Conservation (phyloP, 306 rosid genomes). For the Sophora flavescens region DNA sequence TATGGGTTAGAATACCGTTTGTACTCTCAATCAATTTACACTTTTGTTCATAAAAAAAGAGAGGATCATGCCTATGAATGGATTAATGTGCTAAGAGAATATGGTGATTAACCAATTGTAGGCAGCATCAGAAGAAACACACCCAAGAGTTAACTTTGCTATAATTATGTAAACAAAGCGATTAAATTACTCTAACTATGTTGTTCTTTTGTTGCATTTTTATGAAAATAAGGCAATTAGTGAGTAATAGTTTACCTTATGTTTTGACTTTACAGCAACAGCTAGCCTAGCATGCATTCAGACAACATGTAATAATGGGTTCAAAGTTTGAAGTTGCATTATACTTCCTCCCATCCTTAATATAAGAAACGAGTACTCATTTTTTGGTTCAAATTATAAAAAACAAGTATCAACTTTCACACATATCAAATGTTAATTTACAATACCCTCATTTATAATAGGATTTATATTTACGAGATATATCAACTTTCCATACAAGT, state of each 20-base stretch:
- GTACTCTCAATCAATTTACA: too few species aligned
- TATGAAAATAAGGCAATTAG: background rate
- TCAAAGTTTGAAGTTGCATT: background rate
- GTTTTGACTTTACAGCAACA: background rate
- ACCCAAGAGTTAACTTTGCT: slow-evolving; percentile 26
- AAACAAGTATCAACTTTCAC: too few species aligned
- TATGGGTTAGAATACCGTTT: too few species aligned
- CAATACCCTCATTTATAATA: too few species aligned
- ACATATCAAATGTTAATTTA: too few species aligned
- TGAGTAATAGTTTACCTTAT: background rate
- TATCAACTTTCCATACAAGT: too few species aligned
- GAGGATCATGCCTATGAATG: background rate
- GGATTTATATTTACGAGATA: too few species aligned
- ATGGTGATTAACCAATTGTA: slow-evolving; percentile 6
- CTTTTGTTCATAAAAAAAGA: too few species aligned
- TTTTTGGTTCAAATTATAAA: too few species aligned
- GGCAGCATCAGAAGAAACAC: slow-evolving; percentile 16
- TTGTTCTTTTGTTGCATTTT: background rate
- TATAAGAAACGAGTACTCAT: too few species aligned
- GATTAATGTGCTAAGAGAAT: slow-evolving; percentile 28
- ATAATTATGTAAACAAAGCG: slow-evolving; percentile 33
- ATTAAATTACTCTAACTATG: background rate
- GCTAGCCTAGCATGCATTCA: background rate
- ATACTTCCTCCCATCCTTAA: too few species aligned
- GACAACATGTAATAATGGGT: too few species aligned